A percentile compares a stretch with the other conserved stretches of the same genome.
These are phyloP conservation scores for Monascus ruber DNA, from an alignment of 2,329 filamentous ascomycete genomes.

Conservation along the genomic window DNA sequence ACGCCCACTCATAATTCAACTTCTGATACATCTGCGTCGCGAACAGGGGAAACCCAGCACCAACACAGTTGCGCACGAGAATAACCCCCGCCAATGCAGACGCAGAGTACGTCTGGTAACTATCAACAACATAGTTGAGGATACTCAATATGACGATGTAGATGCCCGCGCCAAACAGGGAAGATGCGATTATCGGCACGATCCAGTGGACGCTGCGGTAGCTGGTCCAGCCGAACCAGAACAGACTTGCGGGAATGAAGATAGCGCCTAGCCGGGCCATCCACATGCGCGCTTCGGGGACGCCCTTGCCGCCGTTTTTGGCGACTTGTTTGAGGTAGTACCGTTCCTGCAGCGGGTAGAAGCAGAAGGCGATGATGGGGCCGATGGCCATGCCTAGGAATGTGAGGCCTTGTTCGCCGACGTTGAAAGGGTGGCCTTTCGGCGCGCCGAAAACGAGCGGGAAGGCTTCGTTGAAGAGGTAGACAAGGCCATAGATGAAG, in stretches of 20 bases:
- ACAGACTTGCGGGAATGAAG: conserved; percentile 52
- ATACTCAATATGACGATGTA: conserved; percentile 62
- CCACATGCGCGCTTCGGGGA: conserved; percentile 55
- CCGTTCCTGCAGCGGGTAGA: conserved; percentile 38
- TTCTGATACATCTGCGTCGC: conserved; percentile 26
- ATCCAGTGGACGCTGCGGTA: conserved; percentile 54
- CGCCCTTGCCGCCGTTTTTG: conserved; percentile 37
- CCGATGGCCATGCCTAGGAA: conserved; percentile 51
- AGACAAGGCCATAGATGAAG: conserved; percentile 65
- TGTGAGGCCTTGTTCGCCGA: conserved; percentile 43
- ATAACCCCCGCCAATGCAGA: conserved; percentile 66
- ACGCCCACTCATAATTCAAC: conserved; percentile 27
- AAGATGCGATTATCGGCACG: conserved; percentile 52
- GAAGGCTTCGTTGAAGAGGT: conserved; percentile 65
- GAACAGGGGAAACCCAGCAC: conserved; percentile 22
- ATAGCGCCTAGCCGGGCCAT: conserved; percentile 52
- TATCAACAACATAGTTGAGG: conserved; percentile 64
- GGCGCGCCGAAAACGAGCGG: conserved; percentile 54
- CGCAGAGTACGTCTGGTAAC: conserved; percentile 60
- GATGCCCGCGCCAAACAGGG: conserved; percentile 59
- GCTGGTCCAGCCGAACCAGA: conserved; percentile 58
- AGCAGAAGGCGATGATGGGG: conserved; percentile 50
- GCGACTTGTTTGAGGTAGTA: conserved; percentile 28
- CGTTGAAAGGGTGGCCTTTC: conserved; percentile 45
- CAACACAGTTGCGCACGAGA: conserved; percentile 54